phyloP scores from a whole-genome alignment of 2,329 filamentous ascomycete genomes.

The Ophiosphaerella korrae region DNA sequence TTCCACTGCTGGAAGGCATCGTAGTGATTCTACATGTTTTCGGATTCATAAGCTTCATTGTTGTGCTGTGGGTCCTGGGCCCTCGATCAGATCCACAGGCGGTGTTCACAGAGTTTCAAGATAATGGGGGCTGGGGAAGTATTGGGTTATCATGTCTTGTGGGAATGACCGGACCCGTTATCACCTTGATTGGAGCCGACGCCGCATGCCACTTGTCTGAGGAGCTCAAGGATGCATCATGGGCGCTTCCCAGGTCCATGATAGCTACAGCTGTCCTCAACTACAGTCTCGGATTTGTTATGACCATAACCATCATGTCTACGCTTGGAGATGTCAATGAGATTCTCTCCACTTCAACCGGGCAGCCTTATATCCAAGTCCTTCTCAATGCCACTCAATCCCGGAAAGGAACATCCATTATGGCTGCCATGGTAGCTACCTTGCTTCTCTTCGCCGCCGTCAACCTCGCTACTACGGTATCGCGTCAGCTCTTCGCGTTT shows the following conservation, averaged over 20 bases:
- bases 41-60: slow-evolving; percentile 57
- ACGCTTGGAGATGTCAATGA: background rate
- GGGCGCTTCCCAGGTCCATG: slow-evolving; percentile 44
- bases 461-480: slow-evolving; percentile 19
- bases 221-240: slow-evolving; percentile 38
- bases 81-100: slow-evolving; percentile 42
- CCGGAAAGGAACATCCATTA: too few relatives aligned
- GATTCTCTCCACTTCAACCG: too few relatives aligned
- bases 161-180: slow-evolving; percentile 29
- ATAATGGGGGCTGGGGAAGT: slow-evolving; percentile 49
- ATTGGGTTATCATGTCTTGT: slow-evolving; percentile 48
- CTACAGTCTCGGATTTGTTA: slow-evolving; percentile 44
- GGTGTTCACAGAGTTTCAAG: slow-evolving; percentile 53
- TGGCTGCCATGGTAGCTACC: slow-evolving; percentile 1
- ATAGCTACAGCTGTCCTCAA: slow-evolving; percentile 46
- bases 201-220: slow-evolving; percentile 46
- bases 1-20: slow-evolving; percentile 36
- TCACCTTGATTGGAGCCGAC: slow-evolving; percentile 18
- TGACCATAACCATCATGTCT: slow-evolving; percentile 37
- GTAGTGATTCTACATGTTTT: slow-evolving; percentile 54
- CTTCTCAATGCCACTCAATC: too few relatives aligned
- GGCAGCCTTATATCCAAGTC: too few relatives aligned
- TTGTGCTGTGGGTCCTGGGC: slow-evolving; percentile 26
- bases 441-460: slow-evolving; percentile 17
- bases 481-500: slow-evolving; percentile 36